Conservation (phyloP, 495 filamentous ascomycete genomes). For the Venustampulla echinocandica region DNA sequence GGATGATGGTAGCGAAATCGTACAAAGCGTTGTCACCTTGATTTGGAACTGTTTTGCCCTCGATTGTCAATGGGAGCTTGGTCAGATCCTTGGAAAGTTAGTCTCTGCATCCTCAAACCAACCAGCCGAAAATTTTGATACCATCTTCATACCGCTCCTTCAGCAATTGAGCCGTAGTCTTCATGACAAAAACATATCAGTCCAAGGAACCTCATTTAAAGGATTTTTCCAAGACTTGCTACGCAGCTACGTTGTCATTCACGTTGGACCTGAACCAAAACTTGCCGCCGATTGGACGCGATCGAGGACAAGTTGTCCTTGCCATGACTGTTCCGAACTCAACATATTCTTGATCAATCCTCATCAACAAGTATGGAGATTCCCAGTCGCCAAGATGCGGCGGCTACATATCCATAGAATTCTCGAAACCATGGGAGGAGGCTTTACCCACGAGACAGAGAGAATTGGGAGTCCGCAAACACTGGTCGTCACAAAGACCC, state of each 20-base stretch:
- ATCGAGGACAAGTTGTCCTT: background rate
- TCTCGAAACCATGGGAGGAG: background rate
- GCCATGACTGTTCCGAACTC: conserved; percentile 9
- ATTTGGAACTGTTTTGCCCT: background rate
- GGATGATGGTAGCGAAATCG: background rate
- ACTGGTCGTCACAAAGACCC: conserved; percentile 6
- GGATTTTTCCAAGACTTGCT: conserved; percentile 1
- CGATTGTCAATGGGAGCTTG: background rate
- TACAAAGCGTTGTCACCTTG: conserved; percentile 1
- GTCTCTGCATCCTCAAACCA: background rate
- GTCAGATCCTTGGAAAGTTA: background rate
- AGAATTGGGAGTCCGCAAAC: conserved; percentile 5
- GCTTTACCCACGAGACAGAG: background rate
- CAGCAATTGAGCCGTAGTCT: background rate
- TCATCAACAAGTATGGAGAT: background rate
- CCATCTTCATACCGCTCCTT: conserved; percentile 7
- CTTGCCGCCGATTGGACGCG: background rate
- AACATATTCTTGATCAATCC: conserved; percentile 12
- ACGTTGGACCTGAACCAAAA: conserved; percentile 6
- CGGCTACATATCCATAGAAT: background rate
- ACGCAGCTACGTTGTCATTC: conserved; percentile 1
- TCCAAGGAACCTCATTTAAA: conserved; percentile 1
- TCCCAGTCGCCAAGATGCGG: background rate
- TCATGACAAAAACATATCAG: background rate
- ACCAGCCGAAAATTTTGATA: background rate